Evolutionary conservation across 2,329 filamentous ascomycete species (phyloP), one percentile per base, ranked within the genome.

Genomic region (Colletotrichum tropicicola): DNA sequence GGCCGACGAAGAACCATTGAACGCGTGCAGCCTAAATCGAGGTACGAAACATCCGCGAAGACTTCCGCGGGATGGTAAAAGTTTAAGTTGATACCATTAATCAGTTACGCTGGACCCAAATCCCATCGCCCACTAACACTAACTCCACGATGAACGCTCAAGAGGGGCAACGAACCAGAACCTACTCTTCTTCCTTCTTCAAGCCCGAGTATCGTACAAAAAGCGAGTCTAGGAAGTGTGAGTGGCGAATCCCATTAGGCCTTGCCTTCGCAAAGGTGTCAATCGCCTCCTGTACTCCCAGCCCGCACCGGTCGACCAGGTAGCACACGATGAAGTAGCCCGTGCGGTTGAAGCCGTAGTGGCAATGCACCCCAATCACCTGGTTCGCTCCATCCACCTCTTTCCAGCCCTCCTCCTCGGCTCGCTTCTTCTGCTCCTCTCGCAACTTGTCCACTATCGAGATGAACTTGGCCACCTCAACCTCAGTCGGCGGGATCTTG

Each of bases 331-430:
- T 88, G 73, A 98, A 92, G 75, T 95, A 97, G 0, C 95, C 95
- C 0, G 95, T 98, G 21, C 94, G 87, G 75, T 98, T 98, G 80
- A 97, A 98, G 0, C 95, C 95, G 71, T 98, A 98, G 73, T 98
- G 95, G 72, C 95, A 98, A 75, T 98, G 95, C 0, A 97, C 93
- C 3, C 91, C 94, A 54, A 97, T 87, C 49, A 90, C 80, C 19
- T 78, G 76, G n/a, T 72, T 74, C 43, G 73, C 65, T 7, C 71
- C 71, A 1, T 80, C 78, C 1, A 80, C 71, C 6, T 78, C 74
- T 59, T 75, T 76, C 69, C 76, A 80, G 3, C 82, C 79, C 19
- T 79, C 81, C 60, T 76, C 79, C 64, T 75, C 77, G 68, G 75
- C 80, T 4, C 82, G 78, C 21, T 78, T 80, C 59, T 75, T 79